A percentile compares a stretch with the other conserved stretches of the same genome.
phyloP scores from a whole-genome alignment of 2,329 filamentous ascomycete species.

The Lecanosticta acicola region DNA sequence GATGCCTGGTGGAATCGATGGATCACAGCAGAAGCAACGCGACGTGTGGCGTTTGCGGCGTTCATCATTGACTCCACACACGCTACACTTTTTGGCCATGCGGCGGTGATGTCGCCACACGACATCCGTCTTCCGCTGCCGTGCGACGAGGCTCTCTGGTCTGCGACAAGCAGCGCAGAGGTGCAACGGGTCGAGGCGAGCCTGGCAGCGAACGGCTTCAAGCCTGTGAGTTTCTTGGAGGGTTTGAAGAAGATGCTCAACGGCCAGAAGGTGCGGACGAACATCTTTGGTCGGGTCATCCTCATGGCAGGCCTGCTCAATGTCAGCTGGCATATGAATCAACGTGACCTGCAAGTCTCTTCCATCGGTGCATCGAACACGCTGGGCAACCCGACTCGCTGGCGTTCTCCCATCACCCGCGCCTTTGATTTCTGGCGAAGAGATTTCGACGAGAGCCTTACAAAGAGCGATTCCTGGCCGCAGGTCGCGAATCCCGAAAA shows the following conservation, averaged over 20 bases:
- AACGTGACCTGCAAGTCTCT: slow-evolving; percentile 86
- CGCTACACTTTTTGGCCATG: slow-evolving; percentile 96
- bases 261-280: slow-evolving; percentile 78
- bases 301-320: slow-evolving; percentile 91
- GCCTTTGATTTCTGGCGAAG: slow-evolving; percentile 92
- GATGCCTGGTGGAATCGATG: slow-evolving; percentile 95
- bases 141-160: slow-evolving; percentile 90
- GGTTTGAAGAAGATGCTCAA: slow-evolving; percentile 85
- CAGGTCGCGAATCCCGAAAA: slow-evolving; percentile 32
- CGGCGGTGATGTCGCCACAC: slow-evolving; percentile 92
- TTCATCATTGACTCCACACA: slow-evolving; percentile 95
- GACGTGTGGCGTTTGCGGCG: slow-evolving; percentile 83
- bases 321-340: slow-evolving; percentile 96
- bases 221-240: slow-evolving; percentile 81
- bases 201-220: slow-evolving; percentile 72
- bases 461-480: slow-evolving; percentile 43
- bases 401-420: slow-evolving; percentile 75
- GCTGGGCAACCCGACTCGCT: slow-evolving; percentile 82
- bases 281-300: slow-evolving; percentile 86
- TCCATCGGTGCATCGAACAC: slow-evolving; percentile 75
- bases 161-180: slow-evolving; percentile 79
- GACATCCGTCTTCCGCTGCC: slow-evolving; percentile 88
- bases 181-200: slow-evolving; percentile 78
- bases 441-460: slow-evolving; percentile 79
- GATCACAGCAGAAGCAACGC: slow-evolving; percentile 89